Evolutionary conservation across 495 filamentous ascomycete genomes (phyloP).

Genomic region (Chaetomium cochliodes): DNA sequence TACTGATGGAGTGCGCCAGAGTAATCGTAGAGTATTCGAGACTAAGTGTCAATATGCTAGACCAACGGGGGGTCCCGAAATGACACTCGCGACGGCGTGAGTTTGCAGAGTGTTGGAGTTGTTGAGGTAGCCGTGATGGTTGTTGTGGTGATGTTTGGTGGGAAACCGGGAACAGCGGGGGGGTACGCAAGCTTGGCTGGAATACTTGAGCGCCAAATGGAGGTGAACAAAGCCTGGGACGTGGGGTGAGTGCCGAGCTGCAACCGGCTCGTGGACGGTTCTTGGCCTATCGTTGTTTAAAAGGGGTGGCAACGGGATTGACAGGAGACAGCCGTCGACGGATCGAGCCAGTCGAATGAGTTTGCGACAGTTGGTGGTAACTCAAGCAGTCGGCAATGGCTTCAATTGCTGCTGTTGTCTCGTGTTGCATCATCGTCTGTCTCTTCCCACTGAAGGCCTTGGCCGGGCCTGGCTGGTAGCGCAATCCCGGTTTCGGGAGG

Average conservation of each 20-base stretch:
- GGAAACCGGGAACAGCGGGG: conserved; percentile 19
- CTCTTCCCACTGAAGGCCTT: conserved; percentile 16
- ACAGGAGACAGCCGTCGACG: conserved; percentile 1
- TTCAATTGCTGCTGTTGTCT: conserved; percentile 6
- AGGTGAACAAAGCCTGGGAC: conserved; percentile 11
- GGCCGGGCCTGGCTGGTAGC: conserved; percentile 17
- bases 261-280: not conserved
- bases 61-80: not conserved
- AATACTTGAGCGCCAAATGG: not conserved
- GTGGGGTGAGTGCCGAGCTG: conserved; percentile 10
- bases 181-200: conserved; percentile 10
- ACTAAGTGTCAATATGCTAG: not conserved
- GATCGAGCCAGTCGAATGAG: conserved; percentile 1
- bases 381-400: not conserved
- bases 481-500: conserved; percentile 26
- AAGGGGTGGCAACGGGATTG: not conserved
- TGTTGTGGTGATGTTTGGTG: not conserved
- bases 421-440: conserved; percentile 19
- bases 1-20: not conserved
- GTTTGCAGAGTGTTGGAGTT: not conserved
- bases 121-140: not conserved
- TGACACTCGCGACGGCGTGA: not conserved
- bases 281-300: not conserved
- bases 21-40: not conserved
- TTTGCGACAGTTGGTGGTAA: conserved; percentile 8